Percentiles rank a stretch among this genome's conserved stretches.
Conservation (phyloP, 2,329 filamentous ascomycete species). For the Epichloe coenophiala region DNA sequence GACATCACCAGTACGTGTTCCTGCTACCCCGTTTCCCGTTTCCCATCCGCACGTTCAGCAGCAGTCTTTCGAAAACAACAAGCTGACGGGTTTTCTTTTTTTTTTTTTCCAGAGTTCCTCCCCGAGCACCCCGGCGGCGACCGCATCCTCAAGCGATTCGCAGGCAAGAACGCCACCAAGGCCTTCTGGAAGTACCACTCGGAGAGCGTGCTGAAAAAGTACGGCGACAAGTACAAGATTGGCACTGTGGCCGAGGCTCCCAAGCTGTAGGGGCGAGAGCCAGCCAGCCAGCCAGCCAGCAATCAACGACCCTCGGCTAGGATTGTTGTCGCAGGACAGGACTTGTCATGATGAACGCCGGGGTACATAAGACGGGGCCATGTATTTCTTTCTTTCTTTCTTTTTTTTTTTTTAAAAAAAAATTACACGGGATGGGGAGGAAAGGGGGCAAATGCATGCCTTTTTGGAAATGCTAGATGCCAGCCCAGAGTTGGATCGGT, state of each 20-base stretch:
- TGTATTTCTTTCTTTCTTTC: too few relatives aligned
- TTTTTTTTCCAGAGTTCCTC: constrained; percentile 46
- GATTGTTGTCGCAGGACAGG: too few relatives aligned
- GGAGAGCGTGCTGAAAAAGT: constrained; percentile 70
- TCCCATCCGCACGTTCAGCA: too few relatives aligned
- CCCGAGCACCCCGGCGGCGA: constrained; percentile 80
- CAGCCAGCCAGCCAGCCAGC: accelerated
- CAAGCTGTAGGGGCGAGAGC: constrained; percentile 51
- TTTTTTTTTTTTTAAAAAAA: too few relatives aligned
- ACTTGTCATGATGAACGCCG: too few relatives aligned
- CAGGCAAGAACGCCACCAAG: constrained; percentile 83
- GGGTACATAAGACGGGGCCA: too few relatives aligned
- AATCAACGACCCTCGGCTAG: too few relatives aligned
- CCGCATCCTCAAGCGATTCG: constrained; percentile 83
- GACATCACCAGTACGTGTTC: constrained; percentile 50
- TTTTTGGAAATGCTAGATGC: too few relatives aligned
- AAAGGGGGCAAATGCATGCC: too few relatives aligned
- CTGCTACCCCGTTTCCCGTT: neutral
- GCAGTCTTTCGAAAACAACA: too few relatives aligned
- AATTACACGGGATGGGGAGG: too few relatives aligned
- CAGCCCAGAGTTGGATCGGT: too few relatives aligned
- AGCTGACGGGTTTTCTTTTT: neutral
- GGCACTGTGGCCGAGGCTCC: constrained; percentile 63
- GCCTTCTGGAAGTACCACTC: constrained; percentile 94
- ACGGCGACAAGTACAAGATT: constrained; percentile 62